Evolutionary conservation across 2,329 filamentous ascomycete species (phyloP).

Genomic region (Aphanoascus verrucosus): DNA sequence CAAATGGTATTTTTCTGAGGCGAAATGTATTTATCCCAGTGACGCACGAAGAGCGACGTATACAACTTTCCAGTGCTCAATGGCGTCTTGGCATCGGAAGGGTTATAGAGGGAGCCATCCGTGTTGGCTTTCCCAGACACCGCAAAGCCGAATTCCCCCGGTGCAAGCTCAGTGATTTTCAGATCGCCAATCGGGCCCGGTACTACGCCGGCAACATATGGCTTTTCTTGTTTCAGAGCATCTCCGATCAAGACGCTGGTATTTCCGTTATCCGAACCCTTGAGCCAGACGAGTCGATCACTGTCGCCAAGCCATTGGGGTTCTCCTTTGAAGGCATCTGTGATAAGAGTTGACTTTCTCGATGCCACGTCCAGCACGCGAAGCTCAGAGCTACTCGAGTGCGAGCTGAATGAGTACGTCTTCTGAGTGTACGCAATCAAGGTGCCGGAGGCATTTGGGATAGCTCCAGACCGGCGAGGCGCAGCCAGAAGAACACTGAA

Average conservation of each 20-base stretch:
- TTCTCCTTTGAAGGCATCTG: slow-evolving; percentile 35
- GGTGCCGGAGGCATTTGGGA: slow-evolving; percentile 38
- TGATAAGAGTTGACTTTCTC: slow-evolving; percentile 33
- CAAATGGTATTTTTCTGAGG: slow-evolving; percentile 42
- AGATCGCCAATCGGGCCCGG: slow-evolving; percentile 38
- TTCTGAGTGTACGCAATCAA: slow-evolving; percentile 40
- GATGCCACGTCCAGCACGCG: slow-evolving; percentile 35
- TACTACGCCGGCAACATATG: slow-evolving; percentile 37
- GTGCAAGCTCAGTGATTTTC: slow-evolving; percentile 34
- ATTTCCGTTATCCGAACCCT: slow-evolving; percentile 36
- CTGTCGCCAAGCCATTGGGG: slow-evolving; percentile 39
- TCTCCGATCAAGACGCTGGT: slow-evolving; percentile 38
- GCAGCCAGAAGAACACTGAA: slow-evolving; percentile 38
- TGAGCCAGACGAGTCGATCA: slow-evolving; percentile 37
- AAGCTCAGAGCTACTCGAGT: slow-evolving; percentile 39
- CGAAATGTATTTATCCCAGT: slow-evolving; percentile 44
- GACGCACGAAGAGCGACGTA: slow-evolving; percentile 42
- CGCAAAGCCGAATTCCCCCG: slow-evolving; percentile 37
- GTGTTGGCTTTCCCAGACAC: slow-evolving; percentile 39
- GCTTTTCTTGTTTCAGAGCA: slow-evolving; percentile 27
- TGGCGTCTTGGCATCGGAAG: slow-evolving; percentile 39
- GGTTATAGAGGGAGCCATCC: slow-evolving; percentile 41
- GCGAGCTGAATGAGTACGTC: slow-evolving; percentile 41
- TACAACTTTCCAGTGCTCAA: slow-evolving; percentile 40
- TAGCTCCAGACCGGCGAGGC: slow-evolving; percentile 36